phyloP scores from a whole-genome alignment of 1,284 basidiomycete species.

The Ustilago loliicola region DNA sequence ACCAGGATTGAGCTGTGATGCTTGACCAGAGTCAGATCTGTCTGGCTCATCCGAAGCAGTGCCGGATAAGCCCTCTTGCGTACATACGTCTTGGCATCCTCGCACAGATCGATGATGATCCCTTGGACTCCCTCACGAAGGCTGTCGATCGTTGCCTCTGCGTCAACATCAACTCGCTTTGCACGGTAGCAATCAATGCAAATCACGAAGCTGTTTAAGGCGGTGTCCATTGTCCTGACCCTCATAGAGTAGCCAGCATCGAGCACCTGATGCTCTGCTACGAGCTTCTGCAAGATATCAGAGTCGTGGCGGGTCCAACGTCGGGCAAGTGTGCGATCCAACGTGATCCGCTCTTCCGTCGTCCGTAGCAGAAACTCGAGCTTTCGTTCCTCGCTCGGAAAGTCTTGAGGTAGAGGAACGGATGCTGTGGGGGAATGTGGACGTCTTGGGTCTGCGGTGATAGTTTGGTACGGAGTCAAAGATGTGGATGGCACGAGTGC shows the following conservation, averaged over 20 bases:
- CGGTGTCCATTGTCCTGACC: conserved; percentile 17
- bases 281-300: conserved; percentile 6
- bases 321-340: background rate
- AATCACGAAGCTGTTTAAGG: conserved; percentile 4
- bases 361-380: conserved; percentile 20
- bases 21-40: conserved; percentile 14
- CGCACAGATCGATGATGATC: conserved; percentile 28
- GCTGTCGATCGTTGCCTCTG: background rate
- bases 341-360: conserved; percentile 1
- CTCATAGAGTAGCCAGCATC: background rate
- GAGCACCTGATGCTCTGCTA: conserved; percentile 2
- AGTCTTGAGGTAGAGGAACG: background rate
- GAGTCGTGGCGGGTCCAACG: background rate
- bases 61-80: conserved; percentile 21
- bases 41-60: conserved; percentile 17
- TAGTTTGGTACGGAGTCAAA: background rate
- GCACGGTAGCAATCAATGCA: background rate
- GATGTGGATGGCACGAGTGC: background rate
- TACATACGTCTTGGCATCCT: background rate
- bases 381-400: conserved; percentile 6
- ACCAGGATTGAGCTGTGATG: conserved; percentile 24
- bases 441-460: background rate
- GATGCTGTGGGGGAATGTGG: background rate
- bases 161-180: background rate
- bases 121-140: conserved; percentile 14